Evolutionary conservation across 108 stramenopile genomes (phyloP).

Genomic region (Pseudonitzschia delicatissima): DNA sequence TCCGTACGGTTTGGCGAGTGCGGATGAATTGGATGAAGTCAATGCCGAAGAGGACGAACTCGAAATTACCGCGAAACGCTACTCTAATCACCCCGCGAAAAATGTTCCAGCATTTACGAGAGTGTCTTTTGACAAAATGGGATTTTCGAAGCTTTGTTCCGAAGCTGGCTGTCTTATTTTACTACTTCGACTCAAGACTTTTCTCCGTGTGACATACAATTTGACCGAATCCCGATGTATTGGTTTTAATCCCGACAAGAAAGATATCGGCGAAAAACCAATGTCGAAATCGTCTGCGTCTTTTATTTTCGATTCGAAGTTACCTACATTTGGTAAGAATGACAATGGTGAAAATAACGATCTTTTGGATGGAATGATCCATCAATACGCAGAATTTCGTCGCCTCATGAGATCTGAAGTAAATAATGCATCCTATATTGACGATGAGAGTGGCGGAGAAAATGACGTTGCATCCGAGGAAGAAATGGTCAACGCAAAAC

Average conservation of each 20-base stretch:
- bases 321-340: constrained; percentile 3
- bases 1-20: constrained; percentile 36
- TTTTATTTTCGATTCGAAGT: constrained; percentile 23
- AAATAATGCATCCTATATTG: background rate
- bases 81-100: constrained; percentile 40
- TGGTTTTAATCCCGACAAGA: constrained; percentile 71
- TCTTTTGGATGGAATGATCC: constrained; percentile 23
- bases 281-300: constrained; percentile 18
- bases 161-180: constrained; percentile 56
- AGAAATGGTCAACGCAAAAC: background rate
- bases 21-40: constrained; percentile 55
- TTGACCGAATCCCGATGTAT: constrained; percentile 64
- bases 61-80: constrained; percentile 48
- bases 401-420: constrained; percentile 42
- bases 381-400: constrained; percentile 57
- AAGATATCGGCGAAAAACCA: constrained; percentile 43
- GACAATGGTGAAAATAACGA: constrained; percentile 1
- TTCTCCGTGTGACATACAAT: constrained; percentile 68
- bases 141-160: constrained; percentile 52
- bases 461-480: background rate
- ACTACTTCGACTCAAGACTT: constrained; percentile 67
- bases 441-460: constrained; percentile 4
- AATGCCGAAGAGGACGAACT: constrained; percentile 65
- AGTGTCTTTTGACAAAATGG: constrained; percentile 25
- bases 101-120: constrained; percentile 30